phyloP scores from a whole-genome alignment of 202 grass and related monocot species.

The Cymbopogon flexuosus region DNA sequence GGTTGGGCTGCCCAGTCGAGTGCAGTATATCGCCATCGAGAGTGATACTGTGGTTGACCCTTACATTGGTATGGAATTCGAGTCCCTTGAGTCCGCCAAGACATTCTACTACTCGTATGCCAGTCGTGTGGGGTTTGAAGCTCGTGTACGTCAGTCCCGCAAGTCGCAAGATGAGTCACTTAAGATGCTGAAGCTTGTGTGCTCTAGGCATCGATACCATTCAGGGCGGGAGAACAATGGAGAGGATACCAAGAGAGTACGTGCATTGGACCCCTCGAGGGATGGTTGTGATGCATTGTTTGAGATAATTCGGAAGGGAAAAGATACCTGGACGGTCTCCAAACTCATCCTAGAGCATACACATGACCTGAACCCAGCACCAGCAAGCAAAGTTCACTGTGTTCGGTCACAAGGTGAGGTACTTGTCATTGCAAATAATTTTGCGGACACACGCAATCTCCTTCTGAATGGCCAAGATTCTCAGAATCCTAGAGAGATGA shows the following conservation, averaged over 20 bases:
- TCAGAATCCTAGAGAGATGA: slow-evolving; percentile 49
- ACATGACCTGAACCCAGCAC: slow-evolving; percentile 64
- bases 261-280: slow-evolving; percentile 36
- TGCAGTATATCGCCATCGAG: slow-evolving; percentile 84
- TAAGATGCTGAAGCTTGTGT: slow-evolving; percentile 98
- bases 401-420: slow-evolving; percentile 87
- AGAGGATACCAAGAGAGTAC: slow-evolving; percentile 53
- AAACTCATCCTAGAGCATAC: slow-evolving; percentile 87
- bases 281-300: slow-evolving; percentile 79
- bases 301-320: slow-evolving; percentile 83
- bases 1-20: slow-evolving; percentile 70
- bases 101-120: slow-evolving; percentile 98
- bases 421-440: slow-evolving; percentile 96
- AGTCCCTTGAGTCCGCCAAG: slow-evolving; percentile 74
- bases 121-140: slow-evolving; percentile 79
- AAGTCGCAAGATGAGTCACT: slow-evolving; percentile 77
- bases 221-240: slow-evolving; percentile 59
- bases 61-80: slow-evolving; percentile 86
- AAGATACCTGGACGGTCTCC: slow-evolving; percentile 64
- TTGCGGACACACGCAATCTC: slow-evolving; percentile 80
- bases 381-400: slow-evolving; percentile 66
- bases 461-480: slow-evolving; percentile 61
- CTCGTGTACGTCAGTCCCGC: slow-evolving; percentile 76
- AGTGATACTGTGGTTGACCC: slow-evolving; percentile 60
- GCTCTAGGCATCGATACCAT: slow-evolving; percentile 85